Evolutionary conservation across 2,329 filamentous ascomycete species (phyloP).

Genomic region (Fusarium sp.): DNA sequence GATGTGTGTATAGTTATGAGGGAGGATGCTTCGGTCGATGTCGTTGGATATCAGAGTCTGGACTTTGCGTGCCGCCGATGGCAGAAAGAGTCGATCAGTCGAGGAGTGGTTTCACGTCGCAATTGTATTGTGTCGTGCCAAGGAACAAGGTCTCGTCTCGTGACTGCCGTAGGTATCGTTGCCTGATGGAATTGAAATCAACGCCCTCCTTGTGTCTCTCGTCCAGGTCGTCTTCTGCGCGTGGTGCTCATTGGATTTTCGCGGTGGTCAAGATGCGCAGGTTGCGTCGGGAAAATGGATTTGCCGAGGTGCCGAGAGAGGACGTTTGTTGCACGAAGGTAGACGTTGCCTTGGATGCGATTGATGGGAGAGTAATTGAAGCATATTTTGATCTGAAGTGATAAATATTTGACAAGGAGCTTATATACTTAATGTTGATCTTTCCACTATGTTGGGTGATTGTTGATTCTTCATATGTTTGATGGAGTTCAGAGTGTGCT

Average conservation of each 20-base stretch:
- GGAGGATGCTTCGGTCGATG: background rate
- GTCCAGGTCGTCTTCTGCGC: background rate
- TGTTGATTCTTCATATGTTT: background rate
- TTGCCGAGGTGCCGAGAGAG: constrained; percentile 34
- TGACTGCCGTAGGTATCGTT: background rate
- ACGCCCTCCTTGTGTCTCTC: constrained; percentile 7
- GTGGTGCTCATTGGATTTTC: constrained; percentile 16
- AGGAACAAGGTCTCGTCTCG: constrained; percentile 3
- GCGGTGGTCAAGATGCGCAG: constrained; percentile 19
- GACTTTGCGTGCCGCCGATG: background rate
- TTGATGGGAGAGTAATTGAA: background rate
- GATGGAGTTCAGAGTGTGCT: background rate
- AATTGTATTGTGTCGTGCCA: background rate
- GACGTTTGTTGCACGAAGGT: background rate
- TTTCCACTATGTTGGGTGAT: background rate
- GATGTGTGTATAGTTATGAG: background rate
- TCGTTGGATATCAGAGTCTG: background rate
- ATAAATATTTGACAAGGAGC: background rate
- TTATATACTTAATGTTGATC: background rate
- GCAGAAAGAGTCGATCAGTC: background rate
- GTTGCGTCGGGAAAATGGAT: constrained; percentile 42
- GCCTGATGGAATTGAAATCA: constrained; percentile 3
- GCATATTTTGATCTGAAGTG: background rate
- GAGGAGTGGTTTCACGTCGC: background rate
- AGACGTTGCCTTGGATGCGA: background rate